phyloP scores from a whole-genome alignment of 1,284 basidiomycete genomes.

The Pisolithus thermaeus region DNA sequence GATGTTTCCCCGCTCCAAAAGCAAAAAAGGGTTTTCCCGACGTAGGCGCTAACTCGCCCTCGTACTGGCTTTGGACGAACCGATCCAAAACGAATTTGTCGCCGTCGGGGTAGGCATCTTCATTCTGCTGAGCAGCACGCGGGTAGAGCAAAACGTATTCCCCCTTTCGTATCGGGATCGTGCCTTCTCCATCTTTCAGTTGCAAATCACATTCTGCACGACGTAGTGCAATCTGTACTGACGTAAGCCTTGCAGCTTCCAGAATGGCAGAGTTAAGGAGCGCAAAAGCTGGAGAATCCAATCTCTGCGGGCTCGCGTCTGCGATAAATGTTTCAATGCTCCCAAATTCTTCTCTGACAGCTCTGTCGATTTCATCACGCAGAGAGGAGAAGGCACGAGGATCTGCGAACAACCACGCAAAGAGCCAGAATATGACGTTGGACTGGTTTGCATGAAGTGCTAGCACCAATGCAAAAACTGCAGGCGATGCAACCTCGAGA shows the following conservation, averaged over 20 bases:
- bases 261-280: slow-evolving; percentile 23
- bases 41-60: slow-evolving; percentile 16
- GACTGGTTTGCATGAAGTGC: slow-evolving; percentile 17
- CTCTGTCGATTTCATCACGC: too few species aligned
- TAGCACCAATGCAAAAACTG: slow-evolving; percentile 22
- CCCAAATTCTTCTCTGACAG: too few species aligned
- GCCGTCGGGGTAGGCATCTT: slow-evolving; percentile 9
- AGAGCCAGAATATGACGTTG: slow-evolving; percentile 17
- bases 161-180: too few species aligned
- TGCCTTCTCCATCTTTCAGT: too few species aligned
- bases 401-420: too few species aligned
- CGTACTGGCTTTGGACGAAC: slow-evolving; percentile 13
- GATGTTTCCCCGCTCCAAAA: slow-evolving; percentile 18
- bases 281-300: slow-evolving; percentile 16
- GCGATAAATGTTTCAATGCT: slow-evolving; percentile 12
- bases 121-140: too few species aligned
- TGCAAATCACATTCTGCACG: slow-evolving; percentile 15
- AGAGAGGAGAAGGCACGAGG: too few species aligned
- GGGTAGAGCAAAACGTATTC: too few species aligned
- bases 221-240: slow-evolving; percentile 11
- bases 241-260: slow-evolving; percentile 22
- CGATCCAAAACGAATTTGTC: slow-evolving; percentile 17
- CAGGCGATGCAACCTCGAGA: slow-evolving; percentile 12
- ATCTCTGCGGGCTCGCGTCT: slow-evolving; percentile 3
- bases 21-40: slow-evolving; percentile 13